phyloP scores from a whole-genome alignment of 78 protist species.

The Dictyostelium firmibasis region DNA sequence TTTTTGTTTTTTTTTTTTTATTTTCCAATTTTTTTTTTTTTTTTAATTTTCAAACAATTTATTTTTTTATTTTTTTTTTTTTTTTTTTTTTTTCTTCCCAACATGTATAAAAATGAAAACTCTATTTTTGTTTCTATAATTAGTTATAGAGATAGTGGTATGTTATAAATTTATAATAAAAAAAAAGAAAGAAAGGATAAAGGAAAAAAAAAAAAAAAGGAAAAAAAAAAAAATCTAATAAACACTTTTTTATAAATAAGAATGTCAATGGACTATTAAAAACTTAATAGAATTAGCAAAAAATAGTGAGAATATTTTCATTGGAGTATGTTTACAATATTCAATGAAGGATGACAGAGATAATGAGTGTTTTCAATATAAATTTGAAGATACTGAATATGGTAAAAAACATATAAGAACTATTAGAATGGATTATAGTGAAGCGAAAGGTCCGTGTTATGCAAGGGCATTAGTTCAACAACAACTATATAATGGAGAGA shows the following conservation, averaged over 20 bases:
- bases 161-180: too few relatives aligned
- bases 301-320: neutral
- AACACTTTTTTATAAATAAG: too few relatives aligned
- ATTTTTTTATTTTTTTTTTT: too few relatives aligned
- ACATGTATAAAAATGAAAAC: neutral
- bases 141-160: slow-evolving; percentile 79
- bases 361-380: slow-evolving; percentile 16
- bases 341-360: slow-evolving; percentile 34
- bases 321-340: slow-evolving; percentile 81
- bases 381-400: neutral
- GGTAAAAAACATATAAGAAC: neutral
- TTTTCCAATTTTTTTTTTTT: too few relatives aligned
- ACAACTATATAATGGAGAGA: slow-evolving; percentile 29
- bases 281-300: slow-evolving; percentile 67
- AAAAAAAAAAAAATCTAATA: too few relatives aligned
- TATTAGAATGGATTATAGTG: slow-evolving; percentile 30
- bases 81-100: neutral
- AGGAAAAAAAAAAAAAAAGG: too few relatives aligned
- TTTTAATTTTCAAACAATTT: too few relatives aligned
- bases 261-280: slow-evolving; percentile 80
- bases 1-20: too few relatives aligned
- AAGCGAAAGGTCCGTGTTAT: slow-evolving; percentile 83
- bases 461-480: slow-evolving; percentile 81
- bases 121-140: slow-evolving; percentile 79
- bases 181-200: too few relatives aligned